phyloP scores from a whole-genome alignment of 2,329 filamentous ascomycete species.

The Apiospora koreana region DNA sequence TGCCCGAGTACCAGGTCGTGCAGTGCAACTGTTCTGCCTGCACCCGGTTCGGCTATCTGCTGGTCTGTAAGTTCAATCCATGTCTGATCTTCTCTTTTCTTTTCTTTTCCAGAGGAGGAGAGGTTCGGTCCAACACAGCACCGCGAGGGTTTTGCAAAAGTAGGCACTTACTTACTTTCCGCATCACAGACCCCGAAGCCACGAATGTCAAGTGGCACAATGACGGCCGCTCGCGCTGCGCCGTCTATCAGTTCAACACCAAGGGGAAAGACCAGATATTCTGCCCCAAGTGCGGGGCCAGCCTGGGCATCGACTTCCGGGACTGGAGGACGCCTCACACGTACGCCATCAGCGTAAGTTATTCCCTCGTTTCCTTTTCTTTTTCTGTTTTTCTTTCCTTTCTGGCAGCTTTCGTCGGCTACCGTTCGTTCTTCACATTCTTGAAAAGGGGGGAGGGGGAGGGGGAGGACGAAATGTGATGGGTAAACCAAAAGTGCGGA shows the following conservation, averaged over 20 bases:
- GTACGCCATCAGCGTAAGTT: constrained; percentile 47
- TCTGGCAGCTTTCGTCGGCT: too few species aligned
- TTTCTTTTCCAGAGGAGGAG: too few species aligned
- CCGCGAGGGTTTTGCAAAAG: too few species aligned
- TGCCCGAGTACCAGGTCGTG: constrained; percentile 46
- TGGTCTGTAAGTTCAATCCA: constrained; percentile 41
- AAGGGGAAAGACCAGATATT: constrained; percentile 51
- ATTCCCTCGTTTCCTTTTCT: background rate
- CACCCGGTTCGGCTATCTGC: constrained; percentile 50
- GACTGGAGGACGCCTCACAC: constrained; percentile 26
- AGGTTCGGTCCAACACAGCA: too few species aligned
- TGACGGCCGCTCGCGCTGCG: constrained; percentile 36
- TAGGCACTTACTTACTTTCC: background rate
- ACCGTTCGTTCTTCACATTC: too few species aligned
- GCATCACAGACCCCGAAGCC: constrained; percentile 37
- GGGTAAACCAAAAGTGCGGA: too few species aligned
- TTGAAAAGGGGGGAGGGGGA: too few species aligned
- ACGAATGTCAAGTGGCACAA: constrained; percentile 45
- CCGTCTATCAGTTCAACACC: constrained; percentile 47
- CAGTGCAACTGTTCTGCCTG: constrained; percentile 58
- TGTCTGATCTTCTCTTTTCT: background rate
- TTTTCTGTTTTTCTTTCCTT: background rate
- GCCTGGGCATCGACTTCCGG: constrained; percentile 48
- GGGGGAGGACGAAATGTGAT: too few species aligned
- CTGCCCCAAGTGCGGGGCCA: constrained; percentile 47